Percentiles rank a stretch among this genome's conserved stretches.
These are phyloP conservation scores for Tylopilus intermedius DNA, from an alignment of 768 basidiomycete species.

Conservation along the genomic window DNA sequence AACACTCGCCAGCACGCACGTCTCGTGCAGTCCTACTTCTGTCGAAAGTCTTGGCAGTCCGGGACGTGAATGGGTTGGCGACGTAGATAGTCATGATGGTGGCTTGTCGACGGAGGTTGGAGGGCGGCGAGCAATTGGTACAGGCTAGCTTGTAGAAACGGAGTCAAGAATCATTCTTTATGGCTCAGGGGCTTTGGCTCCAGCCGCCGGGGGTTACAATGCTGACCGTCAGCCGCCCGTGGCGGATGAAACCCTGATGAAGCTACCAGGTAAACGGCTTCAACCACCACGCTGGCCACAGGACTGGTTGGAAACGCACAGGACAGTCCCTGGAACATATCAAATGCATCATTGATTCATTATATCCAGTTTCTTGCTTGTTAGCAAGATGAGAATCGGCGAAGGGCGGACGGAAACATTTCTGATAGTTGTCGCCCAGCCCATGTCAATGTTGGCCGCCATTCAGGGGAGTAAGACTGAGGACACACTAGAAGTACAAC, in stretches of 20 bases:
- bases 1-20: no score
- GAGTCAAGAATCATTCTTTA: constrained; percentile 3
- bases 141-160: not conserved
- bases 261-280: not conserved
- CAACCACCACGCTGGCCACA: not conserved
- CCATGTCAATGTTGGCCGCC: no score
- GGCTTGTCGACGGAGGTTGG: not conserved
- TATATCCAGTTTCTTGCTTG: no score
- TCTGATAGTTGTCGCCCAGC: not conserved
- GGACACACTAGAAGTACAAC: no score
- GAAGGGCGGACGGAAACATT: not conserved
- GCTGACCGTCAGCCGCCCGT: constrained; percentile 15
- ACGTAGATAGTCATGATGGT: constrained; percentile 13
- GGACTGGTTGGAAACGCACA: constrained; percentile 7
- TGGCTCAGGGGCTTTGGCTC: constrained; percentile 1
- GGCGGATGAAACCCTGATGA: not conserved
- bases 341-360: no score
- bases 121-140: not conserved
- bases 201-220: not conserved
- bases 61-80: constrained; percentile 13
- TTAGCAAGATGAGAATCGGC: no score
- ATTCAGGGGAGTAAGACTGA: no score
- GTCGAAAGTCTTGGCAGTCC: not conserved
- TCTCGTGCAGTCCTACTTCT: not conserved
- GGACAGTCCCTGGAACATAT: not conserved